Base-by-base conservation (phyloP, 1,139 yeast genomes). In the Eremothecium gossypii region DNA sequence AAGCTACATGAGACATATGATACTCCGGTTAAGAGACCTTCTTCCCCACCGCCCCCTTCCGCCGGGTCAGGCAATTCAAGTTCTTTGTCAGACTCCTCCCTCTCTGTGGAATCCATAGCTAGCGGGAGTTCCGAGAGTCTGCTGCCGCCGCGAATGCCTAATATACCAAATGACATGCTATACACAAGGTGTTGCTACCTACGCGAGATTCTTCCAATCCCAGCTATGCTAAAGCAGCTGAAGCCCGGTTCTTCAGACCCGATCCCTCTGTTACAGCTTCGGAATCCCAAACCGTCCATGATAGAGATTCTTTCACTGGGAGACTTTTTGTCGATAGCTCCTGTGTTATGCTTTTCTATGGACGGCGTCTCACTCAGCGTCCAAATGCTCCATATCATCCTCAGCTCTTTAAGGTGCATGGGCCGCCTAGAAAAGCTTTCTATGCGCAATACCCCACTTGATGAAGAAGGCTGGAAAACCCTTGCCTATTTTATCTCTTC, bases 171-270 rank as follows among this genome's bases (percentile, higher is more conserved):
- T 42, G 94, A 84, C 53, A 75, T 79, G 34, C 68, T 89, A 11
- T 89, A 89, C 61, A 85, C 96, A 0, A 69, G 96, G 50, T 87
- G 96, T 60, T 89, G 96, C 57, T 97, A 89, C 63, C 68, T 89
- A 47, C 71, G 97, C 42, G 97, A 89, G 56, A 89, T 89, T 42
- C 65, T 89, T 49, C 97, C 97, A 1, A 87, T 89, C 46, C 94
- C 95, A 1, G 95, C 95, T 0, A 86, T 94, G 0, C 61, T 86
- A 53, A 83, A 81, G 54, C 97, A 89, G 60, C 69, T 83, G 42
- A 85, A 84, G 10, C 70, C 75, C 42, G 84, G 83, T 1, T 73
- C 84, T 0, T 71, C 77, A 48, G 83, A 81, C 12, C 85, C 89
- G 2, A 67, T 83, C 13, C 78, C 86, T 1, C 49, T 76, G 2